These are phyloP conservation scores for Baorangia bicolor DNA, from an alignment of 768 basidiomycete species.

Conservation along the genomic window DNA sequence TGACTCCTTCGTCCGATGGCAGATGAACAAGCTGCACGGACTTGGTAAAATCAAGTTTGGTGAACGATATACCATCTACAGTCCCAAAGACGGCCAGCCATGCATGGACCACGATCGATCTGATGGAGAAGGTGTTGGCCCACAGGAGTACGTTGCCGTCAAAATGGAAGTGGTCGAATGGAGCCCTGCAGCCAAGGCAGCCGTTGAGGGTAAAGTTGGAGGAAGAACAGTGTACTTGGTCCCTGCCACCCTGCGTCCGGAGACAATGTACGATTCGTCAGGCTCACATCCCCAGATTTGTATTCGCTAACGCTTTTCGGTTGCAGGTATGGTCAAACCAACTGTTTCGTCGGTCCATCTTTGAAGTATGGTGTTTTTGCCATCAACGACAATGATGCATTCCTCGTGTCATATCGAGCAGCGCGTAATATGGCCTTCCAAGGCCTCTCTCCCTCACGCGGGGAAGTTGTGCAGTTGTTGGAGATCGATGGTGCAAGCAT, in stretches of 20 bases:
- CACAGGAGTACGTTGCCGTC: slow-evolving; percentile 92
- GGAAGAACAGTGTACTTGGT: slow-evolving; percentile 86
- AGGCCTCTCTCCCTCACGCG: slow-evolving; percentile 71
- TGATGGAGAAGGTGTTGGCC: slow-evolving; percentile 91
- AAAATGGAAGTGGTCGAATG: slow-evolving; percentile 93
- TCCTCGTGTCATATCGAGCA: slow-evolving; percentile 83
- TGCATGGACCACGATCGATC: slow-evolving; percentile 99
- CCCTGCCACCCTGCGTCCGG: slow-evolving; percentile 94
- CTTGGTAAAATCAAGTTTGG: slow-evolving; percentile 97
- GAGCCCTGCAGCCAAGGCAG: slow-evolving; percentile 65
- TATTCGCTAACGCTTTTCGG: not conserved
- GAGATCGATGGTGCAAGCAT: slow-evolving; percentile 79
- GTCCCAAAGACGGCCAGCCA: slow-evolving; percentile 96
- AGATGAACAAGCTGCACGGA: slow-evolving; percentile 86
- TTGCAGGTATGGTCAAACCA: slow-evolving; percentile 93
- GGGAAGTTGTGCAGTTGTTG: slow-evolving; percentile 67
- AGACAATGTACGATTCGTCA: slow-evolving; percentile 75
- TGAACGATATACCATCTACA: slow-evolving; percentile 97
- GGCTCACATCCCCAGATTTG: not conserved
- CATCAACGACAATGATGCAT: slow-evolving; percentile 84
- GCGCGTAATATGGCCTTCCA: slow-evolving; percentile 99
- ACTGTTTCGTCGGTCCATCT: slow-evolving; percentile 89
- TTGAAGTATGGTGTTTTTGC: slow-evolving; percentile 94
- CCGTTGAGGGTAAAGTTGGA: slow-evolving; percentile 66
- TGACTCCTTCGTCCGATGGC: slow-evolving; percentile 97